Evolutionary conservation across 331 rosid species (phyloP).

Genomic region (Saraca asoca): DNA sequence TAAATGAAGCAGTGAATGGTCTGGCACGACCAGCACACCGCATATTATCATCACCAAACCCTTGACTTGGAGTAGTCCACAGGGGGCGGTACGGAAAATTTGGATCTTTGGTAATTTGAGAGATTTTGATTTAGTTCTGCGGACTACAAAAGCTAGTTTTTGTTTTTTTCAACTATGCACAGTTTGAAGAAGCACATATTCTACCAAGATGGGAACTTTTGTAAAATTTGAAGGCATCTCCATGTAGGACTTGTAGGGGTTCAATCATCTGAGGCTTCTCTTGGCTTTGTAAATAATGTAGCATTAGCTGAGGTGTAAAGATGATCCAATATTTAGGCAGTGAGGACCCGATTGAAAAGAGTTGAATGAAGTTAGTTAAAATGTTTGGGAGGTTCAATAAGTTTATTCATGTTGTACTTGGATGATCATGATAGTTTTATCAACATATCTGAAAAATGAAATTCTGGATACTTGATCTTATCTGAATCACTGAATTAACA

Average conservation of each 20-base stretch:
- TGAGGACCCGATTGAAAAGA: slow-evolving; percentile 48
- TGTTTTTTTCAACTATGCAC: slow-evolving; percentile 34
- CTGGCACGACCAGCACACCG: slow-evolving; percentile 59
- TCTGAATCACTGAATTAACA: too few species aligned
- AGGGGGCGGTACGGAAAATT: slow-evolving; percentile 10
- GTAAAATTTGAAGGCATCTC: slow-evolving; percentile 59
- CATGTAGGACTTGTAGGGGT: slow-evolving; percentile 51
- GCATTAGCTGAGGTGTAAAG: slow-evolving; percentile 66
- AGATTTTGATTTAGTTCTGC: slow-evolving; percentile 43
- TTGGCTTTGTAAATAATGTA: slow-evolving; percentile 79
- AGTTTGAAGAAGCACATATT: slow-evolving; percentile 44
- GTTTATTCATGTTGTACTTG: slow-evolving; percentile 36
- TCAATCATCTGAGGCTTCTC: slow-evolving; percentile 51
- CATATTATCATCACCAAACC: slow-evolving; percentile 42
- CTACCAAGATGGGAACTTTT: slow-evolving; percentile 41
- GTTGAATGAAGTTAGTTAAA: slow-evolving; percentile 50
- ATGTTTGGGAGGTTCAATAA: slow-evolving; percentile 49
- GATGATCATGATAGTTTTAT: slow-evolving; percentile 32
- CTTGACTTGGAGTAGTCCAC: slow-evolving; percentile 43
- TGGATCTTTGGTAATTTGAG: slow-evolving; percentile 41
- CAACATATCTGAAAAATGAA: background rate
- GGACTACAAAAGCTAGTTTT: slow-evolving; percentile 32
- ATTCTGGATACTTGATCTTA: too few species aligned
- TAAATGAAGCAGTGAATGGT: slow-evolving; percentile 81
- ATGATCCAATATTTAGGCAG: slow-evolving; percentile 52